Evolutionary conservation across 805 yeast genomes (phyloP).

Genomic region (Nakazawaea ambrosiae): DNA sequence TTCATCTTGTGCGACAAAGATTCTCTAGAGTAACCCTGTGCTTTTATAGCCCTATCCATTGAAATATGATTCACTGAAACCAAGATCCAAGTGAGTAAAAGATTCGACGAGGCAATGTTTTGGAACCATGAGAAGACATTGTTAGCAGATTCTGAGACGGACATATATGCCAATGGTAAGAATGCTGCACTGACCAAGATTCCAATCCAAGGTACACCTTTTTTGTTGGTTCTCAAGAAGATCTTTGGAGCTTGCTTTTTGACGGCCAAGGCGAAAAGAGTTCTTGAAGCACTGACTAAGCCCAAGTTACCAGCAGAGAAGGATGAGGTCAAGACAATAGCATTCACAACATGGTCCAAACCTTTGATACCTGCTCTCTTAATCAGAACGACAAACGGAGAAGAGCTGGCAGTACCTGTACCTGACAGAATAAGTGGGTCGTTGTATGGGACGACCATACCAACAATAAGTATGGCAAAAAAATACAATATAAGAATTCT

Average conservation of each 20-base stretch:
- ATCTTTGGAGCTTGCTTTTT: conserved; percentile 31
- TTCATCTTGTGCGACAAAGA: conserved; percentile 66
- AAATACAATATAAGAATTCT: conserved; percentile 37
- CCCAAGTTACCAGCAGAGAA: conserved; percentile 80
- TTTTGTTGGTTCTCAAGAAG: conserved; percentile 24
- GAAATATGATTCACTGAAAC: conserved; percentile 32
- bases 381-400: conserved; percentile 81
- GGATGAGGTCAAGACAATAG: conserved; percentile 61
- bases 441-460: conserved; percentile 30
- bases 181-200: conserved; percentile 19
- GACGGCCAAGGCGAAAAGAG: conserved; percentile 28
- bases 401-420: conserved; percentile 65
- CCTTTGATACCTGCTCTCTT: conserved; percentile 50
- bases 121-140: conserved; percentile 29
- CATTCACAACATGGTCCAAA: conserved; percentile 71
- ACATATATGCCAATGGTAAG: conserved; percentile 30
- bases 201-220: conserved; percentile 27
- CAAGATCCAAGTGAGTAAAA: conserved; percentile 24
- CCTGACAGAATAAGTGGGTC: conserved; percentile 33
- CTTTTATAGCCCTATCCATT: conserved; percentile 66
- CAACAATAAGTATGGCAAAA: conserved; percentile 35
- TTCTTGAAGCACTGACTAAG: conserved; percentile 58
- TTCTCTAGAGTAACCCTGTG: conserved; percentile 62
- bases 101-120: conserved; percentile 23
- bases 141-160: conserved; percentile 17